Conservation (phyloP, 2,329 filamentous ascomycete genomes). For the Lecanicillium sp. region DNA sequence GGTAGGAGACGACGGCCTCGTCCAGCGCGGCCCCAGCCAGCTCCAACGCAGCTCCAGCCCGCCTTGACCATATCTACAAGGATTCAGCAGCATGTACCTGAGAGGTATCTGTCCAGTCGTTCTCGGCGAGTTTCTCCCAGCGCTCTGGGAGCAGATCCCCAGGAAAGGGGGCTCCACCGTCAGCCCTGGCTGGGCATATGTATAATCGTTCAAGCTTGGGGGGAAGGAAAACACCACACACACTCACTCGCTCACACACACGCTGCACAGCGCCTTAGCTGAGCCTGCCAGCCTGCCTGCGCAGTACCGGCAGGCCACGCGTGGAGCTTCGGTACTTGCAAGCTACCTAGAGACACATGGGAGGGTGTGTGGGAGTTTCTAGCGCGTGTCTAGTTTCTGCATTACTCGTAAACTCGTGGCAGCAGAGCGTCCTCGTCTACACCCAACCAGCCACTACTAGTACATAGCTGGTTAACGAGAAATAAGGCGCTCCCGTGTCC, state of each 20-base stretch:
- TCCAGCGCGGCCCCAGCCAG: background rate
- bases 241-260: background rate
- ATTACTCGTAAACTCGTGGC: too few species aligned
- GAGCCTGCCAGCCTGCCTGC: background rate
- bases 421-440: too few species aligned
- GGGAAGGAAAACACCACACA: background rate
- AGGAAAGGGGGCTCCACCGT: conserved; percentile 4
- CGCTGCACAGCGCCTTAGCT: conserved; percentile 5
- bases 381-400: too few species aligned
- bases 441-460: too few species aligned
- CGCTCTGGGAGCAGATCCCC: background rate
- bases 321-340: background rate
- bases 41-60: background rate
- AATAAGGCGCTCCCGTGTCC: too few species aligned
- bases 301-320: background rate
- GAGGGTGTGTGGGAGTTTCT: too few species aligned
- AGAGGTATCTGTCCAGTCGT: background rate
- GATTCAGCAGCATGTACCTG: background rate
- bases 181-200: conserved; percentile 11
- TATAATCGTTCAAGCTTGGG: background rate
- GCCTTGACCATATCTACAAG: conserved; percentile 3
- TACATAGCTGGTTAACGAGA: too few species aligned
- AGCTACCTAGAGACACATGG: background rate
- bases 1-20: too few species aligned
- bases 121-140: background rate